phyloP scores from a whole-genome alignment of 371 early-diverging fungal genomes.

The Lichtheimia ramosa region DNA sequence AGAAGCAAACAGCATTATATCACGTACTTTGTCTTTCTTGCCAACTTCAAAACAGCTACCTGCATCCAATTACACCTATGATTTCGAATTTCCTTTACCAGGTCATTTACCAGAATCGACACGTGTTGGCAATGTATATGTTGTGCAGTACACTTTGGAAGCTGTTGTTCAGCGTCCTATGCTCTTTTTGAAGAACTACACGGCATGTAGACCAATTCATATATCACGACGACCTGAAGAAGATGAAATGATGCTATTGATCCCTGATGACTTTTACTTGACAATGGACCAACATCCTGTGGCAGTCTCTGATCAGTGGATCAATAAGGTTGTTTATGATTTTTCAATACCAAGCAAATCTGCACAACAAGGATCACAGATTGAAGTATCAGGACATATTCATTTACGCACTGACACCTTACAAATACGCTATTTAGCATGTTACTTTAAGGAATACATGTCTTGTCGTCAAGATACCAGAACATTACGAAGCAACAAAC shows the following conservation, averaged over 20 bases:
- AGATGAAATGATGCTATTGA: slow-evolving; percentile 16
- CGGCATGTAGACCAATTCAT: slow-evolving; percentile 15
- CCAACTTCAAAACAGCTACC: slow-evolving; percentile 18
- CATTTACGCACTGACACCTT: slow-evolving; percentile 22
- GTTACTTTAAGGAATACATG: slow-evolving; percentile 40
- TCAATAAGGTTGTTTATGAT: slow-evolving; percentile 34
- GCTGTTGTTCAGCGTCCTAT: slow-evolving; percentile 33
- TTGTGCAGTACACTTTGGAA: slow-evolving; percentile 34
- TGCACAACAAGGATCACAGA: slow-evolving; percentile 32
- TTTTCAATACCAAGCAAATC: slow-evolving; percentile 35
- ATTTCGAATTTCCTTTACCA: slow-evolving; percentile 40
- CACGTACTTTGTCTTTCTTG: slow-evolving; percentile 33
- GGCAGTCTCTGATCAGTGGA: slow-evolving; percentile 34
- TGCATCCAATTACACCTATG: slow-evolving; percentile 29
- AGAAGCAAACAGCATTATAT: slow-evolving; percentile 27
- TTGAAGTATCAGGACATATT: slow-evolving; percentile 31
- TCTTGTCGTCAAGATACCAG: slow-evolving; percentile 15
- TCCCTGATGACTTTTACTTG: slow-evolving; percentile 10
- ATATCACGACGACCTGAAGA: slow-evolving; percentile 23
- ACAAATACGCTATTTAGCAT: slow-evolving; percentile 29
- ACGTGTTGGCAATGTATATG: slow-evolving; percentile 29
- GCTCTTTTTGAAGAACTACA: slow-evolving; percentile 23
- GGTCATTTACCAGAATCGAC: slow-evolving; percentile 43
- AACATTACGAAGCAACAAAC: slow-evolving; percentile 10
- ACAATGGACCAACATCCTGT: slow-evolving; percentile 27